phyloP scores from a whole-genome alignment of 164 flowering plant species.

The Umbellularia californica region DNA sequence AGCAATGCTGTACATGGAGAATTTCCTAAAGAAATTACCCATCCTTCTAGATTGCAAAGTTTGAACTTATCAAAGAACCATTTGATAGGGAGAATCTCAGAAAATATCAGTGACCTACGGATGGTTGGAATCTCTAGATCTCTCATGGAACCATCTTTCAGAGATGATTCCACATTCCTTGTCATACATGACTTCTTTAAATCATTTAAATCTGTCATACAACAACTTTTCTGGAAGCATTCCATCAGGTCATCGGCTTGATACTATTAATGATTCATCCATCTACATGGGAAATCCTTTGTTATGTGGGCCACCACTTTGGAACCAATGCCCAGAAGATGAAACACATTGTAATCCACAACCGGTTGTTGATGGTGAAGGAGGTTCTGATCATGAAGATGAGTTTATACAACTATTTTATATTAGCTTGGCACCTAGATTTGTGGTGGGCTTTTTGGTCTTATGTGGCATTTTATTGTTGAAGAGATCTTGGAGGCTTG shows the following conservation, averaged over 20 bases:
- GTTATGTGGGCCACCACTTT: background rate
- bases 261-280: background rate
- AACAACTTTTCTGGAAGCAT: constrained; percentile 28
- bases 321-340: background rate
- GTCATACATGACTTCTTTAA: constrained; percentile 12
- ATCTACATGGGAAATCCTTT: background rate
- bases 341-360: background rate
- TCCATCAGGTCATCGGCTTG: constrained; percentile 14
- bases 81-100: constrained; percentile 25
- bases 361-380: background rate
- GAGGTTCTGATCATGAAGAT: background rate
- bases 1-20: constrained; percentile 5
- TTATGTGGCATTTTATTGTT: background rate
- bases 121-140: constrained; percentile 24
- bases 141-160: constrained; percentile 23
- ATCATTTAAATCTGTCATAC: constrained; percentile 28
- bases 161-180: constrained; percentile 24
- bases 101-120: constrained; percentile 15
- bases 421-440: background rate
- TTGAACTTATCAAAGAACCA: constrained; percentile 31
- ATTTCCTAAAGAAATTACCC: constrained; percentile 26
- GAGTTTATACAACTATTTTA: background rate
- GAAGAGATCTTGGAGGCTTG: constrained; percentile 13
- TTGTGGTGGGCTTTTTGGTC: constrained; percentile 8
- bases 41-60: constrained; percentile 10